Conservation (phyloP, 2,329 filamentous ascomycete genomes). For the Aspergillus awamori region DNA sequence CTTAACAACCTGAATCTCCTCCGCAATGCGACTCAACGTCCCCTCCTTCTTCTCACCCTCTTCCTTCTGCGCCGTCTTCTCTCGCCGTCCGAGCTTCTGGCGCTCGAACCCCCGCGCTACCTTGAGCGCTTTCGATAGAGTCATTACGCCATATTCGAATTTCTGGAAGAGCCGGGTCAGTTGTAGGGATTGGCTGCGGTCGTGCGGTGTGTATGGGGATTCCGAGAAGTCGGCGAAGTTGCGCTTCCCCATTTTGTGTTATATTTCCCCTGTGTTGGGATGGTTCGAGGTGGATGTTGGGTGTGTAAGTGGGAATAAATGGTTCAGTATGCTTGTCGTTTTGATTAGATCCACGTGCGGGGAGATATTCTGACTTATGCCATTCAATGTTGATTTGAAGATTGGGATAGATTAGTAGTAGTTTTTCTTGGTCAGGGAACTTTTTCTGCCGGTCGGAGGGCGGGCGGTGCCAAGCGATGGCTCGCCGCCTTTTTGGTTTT, state of each 20-base stretch:
- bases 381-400: background rate
- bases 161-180: conserved; percentile 47
- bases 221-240: conserved; percentile 40
- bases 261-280: too few relatives aligned
- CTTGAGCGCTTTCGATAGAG: conserved; percentile 58
- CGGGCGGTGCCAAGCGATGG: conserved; percentile 2
- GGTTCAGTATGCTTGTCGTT: too few relatives aligned
- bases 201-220: conserved; percentile 9
- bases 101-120: conserved; percentile 63
- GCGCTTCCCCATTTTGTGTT: conserved; percentile 46
- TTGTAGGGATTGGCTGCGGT: conserved; percentile 33
- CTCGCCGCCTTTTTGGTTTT: too few relatives aligned
- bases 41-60: conserved; percentile 43
- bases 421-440: background rate
- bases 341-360: background rate
- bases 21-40: conserved; percentile 50
- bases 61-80: conserved; percentile 54
- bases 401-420: background rate
- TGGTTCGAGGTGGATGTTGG: too few relatives aligned
- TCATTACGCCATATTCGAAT: conserved; percentile 54
- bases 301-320: rapidly evolving
- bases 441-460: background rate
- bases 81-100: conserved; percentile 63
- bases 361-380: background rate
- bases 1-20: conserved; percentile 62